Base-by-base conservation (phyloP, 768 basidiomycete species). In the Termitomyces sp. region DNA sequence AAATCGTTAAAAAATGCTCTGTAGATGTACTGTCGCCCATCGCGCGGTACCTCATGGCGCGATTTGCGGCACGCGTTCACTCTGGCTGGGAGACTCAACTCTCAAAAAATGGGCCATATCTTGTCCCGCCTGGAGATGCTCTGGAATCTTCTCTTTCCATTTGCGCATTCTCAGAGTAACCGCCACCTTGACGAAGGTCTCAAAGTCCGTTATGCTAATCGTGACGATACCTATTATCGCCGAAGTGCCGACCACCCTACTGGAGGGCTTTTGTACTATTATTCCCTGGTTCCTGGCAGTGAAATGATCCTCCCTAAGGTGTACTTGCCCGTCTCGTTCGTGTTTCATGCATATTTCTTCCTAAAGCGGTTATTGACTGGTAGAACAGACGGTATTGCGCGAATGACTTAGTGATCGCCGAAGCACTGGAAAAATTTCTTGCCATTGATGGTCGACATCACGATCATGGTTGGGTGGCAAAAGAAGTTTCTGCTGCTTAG, bases 281-380 rank as follows among this genome's bases (percentile, higher is more conserved):
- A 69, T 48, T 69, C 68, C 12, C 59, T 72, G 0, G 61, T 66
- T 53, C 67, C 71, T 36, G 67, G 67, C 1, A 65, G 61, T 27
- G 60, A 64, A 34, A 65, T 63, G 43, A 63, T 71, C 6, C 65
- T 68, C 31, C 71, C 71, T 5, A 72, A 72, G 55, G 61, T 72
- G 13, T 72, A 72, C 47, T 53, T 72, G 24, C 71, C 71, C 18
- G 69, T 71, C 46, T 61, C 66, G 71, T 72, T 27, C 50, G 71
- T 68, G n/a, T 51, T 56, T 32, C 24, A 20, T 16, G 4, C 9
- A 22, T 37, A 22, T 46, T 36, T 46, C 6, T 29, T 47, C 18
- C 18, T 9, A 31, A 31, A 12, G 20, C 18, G 32, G 36, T 4
- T 2, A 50, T 48, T 63, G 26, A 60, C 53, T 0, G 37, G 8